phyloP scores from a whole-genome alignment of 2,329 filamentous ascomycete species.

The Onygenales sp. region DNA sequence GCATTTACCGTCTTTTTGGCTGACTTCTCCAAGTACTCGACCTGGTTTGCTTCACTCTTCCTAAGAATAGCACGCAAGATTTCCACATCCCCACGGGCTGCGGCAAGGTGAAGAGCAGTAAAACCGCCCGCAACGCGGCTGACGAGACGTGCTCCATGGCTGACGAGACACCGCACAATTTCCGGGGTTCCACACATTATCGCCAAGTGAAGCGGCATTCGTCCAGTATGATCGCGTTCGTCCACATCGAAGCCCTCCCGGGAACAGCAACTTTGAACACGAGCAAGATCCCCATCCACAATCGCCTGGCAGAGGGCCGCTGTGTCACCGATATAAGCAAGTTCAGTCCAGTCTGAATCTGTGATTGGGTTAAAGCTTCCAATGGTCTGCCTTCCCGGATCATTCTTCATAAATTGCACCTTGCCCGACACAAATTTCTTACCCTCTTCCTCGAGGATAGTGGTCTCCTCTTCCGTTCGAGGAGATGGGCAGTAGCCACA shows the following conservation, averaged over 20 bases:
- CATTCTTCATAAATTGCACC: conserved; percentile 65
- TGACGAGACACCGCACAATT: conserved; percentile 61
- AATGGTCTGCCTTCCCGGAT: conserved; percentile 67
- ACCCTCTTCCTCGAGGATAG: conserved; percentile 59
- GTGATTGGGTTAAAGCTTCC: conserved; percentile 72
- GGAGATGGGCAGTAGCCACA: conserved; percentile 69
- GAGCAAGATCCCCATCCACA: conserved; percentile 60
- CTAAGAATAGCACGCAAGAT: conserved; percentile 62
- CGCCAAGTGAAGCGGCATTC: conserved; percentile 70
- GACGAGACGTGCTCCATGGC: conserved; percentile 62
- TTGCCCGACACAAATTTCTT: conserved; percentile 69
- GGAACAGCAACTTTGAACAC: conserved; percentile 60
- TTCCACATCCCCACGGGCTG: conserved; percentile 55
- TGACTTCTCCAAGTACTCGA: conserved; percentile 6
- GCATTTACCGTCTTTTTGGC: conserved; percentile 1
- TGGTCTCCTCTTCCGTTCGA: conserved; percentile 59
- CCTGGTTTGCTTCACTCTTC: conserved; percentile 51
- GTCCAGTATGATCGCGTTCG: conserved; percentile 65
- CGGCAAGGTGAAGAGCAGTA: conserved; percentile 75
- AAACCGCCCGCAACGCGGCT: conserved; percentile 68
- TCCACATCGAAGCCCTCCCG: conserved; percentile 63
- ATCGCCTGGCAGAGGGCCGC: conserved; percentile 71
- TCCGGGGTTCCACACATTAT: conserved; percentile 58
- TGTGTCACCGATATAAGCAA: conserved; percentile 80
- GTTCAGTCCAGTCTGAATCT: conserved; percentile 74